phyloP scores from a whole-genome alignment of 257 asterid species.

The Scutellaria baicalensis region DNA sequence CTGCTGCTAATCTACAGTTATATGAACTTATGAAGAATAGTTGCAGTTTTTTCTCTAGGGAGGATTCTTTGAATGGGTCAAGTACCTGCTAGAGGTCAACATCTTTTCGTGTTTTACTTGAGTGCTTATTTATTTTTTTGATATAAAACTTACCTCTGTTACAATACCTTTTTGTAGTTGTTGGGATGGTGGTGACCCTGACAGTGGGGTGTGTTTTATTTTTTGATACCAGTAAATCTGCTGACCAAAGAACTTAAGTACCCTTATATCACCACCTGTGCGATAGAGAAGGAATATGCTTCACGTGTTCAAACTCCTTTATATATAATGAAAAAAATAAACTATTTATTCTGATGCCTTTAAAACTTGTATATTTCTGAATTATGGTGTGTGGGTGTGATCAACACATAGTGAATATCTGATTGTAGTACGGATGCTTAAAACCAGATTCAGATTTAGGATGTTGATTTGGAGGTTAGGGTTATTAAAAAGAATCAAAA shows the following conservation, averaged over 20 bases:
- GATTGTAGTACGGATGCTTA: not conserved
- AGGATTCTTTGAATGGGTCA: constrained; percentile 15
- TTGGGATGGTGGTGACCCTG: not conserved
- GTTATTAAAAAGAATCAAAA: no score
- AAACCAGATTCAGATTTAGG: not conserved
- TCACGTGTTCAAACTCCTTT: not conserved
- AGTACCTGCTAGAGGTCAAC: constrained; percentile 8
- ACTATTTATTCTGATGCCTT: not conserved
- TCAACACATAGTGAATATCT: not conserved
- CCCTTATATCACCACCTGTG: not conserved
- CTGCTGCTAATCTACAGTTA: constrained; percentile 1
- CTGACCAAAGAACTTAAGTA: not conserved
- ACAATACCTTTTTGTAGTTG: not conserved
- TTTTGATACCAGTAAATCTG: not conserved
- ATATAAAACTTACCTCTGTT: not conserved
- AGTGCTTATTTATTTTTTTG: not conserved
- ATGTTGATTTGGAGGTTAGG: not conserved
- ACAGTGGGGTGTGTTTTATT: not conserved
- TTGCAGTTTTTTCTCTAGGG: not conserved
- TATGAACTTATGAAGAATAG: not conserved
- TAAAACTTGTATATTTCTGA: not conserved
- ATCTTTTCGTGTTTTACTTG: constrained; percentile 4
- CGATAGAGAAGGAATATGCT: not conserved
- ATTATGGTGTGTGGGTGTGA: not conserved
- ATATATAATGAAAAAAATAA: not conserved